These are phyloP conservation scores for Saturnispora kantuleensis DNA, from an alignment of 805 yeast species.

Conservation along the genomic window DNA sequence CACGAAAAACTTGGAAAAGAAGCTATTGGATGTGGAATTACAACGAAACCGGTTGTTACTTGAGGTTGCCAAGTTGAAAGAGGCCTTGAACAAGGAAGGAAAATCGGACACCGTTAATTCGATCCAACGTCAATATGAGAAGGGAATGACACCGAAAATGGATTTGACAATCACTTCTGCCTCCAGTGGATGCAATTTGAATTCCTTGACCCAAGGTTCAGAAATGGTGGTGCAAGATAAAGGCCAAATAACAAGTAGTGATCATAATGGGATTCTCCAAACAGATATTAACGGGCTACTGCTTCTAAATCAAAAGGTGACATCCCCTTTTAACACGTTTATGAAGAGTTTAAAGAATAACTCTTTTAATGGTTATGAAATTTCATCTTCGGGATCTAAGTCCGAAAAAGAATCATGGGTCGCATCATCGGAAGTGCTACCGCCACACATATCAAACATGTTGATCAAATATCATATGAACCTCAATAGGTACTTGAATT, in stretches of 20 bases:
- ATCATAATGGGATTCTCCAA: neutral
- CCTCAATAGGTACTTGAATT: conserved; percentile 26
- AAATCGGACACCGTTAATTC: neutral
- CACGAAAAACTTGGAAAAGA: conserved; percentile 62
- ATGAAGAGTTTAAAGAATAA: conserved; percentile 18
- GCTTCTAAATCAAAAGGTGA: conserved; percentile 22
- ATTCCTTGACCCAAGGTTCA: neutral
- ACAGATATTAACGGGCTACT: conserved; percentile 18
- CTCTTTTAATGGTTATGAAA: conserved; percentile 25
- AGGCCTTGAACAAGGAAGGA: conserved; percentile 6
- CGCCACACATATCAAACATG: conserved; percentile 7
- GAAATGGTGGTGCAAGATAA: too few relatives aligned
- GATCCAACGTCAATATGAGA: neutral
- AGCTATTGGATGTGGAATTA: conserved; percentile 50
- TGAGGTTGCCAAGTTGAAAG: conserved; percentile 24
- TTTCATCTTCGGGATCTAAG: neutral
- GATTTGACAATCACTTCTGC: conserved; percentile 3
- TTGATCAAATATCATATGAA: conserved; percentile 29
- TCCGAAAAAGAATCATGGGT: conserved; percentile 1
- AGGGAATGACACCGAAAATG: neutral
- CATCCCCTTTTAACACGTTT: conserved; percentile 18
- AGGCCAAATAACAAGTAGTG: neutral
- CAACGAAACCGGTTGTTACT: conserved; percentile 35
- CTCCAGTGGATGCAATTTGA: conserved; percentile 1
- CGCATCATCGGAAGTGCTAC: conserved; percentile 3